Base-by-base conservation (phyloP, 257 asterid genomes). In the Lavandula angustifolia region DNA sequence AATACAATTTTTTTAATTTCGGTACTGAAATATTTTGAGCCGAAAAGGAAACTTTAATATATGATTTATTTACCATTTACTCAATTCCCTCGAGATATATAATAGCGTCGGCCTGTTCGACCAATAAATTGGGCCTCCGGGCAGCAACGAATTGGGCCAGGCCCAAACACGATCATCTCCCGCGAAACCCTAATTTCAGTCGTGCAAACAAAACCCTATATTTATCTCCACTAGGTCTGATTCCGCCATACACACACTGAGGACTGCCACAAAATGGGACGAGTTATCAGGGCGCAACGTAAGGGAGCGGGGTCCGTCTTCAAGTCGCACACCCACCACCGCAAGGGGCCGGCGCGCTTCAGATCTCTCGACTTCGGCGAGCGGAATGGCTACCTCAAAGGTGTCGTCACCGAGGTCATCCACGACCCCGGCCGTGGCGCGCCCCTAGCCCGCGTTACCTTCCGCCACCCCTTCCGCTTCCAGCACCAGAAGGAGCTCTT, bases 381-480 rank as follows among this genome's bases (percentile, higher is more conserved):
- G 75, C 85, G 92, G 14, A 87, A 87, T 17, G 92, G 95, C n/a
- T 87, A 87, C 84, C 74, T 85, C 2, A 87, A 87, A 64, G 95
- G 95, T 0, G 94, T 87, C 11, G 53, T 87, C 40, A 80, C 87
- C 3, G 90, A 87, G 1, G 72, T 87, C 60, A 81, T 87, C 67
- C 95, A 87, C 70, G 94, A 87, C 68, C 95, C 94, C 3, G 95
- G 90, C 3, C 89, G 94, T 3, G 95, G 92, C 27, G 95, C 94
- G 2, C 95, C 94, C 2, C 67, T 87, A 3, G 92, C 92, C 0
- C 86, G 88, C 9, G 80, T 87, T 53, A 77, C 86, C 29, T 87
- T 87, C 85, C 86, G 85, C 52, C 95, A 87, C 52, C 95, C 95
- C 1, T 87, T 87, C 86, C 79, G 92, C 5, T 76, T 35, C 81